Percentiles rank a stretch among this genome's conserved stretches.
Evolutionary conservation across 139 green algal genomes (phyloP).

Genomic region (Micromonas pusilla): DNA sequence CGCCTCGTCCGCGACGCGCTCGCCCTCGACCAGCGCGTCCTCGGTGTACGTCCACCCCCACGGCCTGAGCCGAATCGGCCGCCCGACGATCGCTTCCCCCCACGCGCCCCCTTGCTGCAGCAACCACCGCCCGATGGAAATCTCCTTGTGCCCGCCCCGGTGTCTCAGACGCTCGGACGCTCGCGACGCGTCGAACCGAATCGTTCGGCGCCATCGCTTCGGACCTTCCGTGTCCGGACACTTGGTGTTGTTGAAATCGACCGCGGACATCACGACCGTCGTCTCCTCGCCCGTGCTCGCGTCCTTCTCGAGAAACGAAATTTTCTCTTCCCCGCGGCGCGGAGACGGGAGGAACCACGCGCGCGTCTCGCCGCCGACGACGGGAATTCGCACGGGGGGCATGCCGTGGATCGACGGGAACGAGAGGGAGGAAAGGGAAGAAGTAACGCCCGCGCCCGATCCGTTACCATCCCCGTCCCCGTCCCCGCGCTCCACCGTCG

Average conservation of each 20-base stretch:
- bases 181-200: background rate
- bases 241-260: background rate
- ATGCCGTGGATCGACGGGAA: background rate
- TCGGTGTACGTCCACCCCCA: background rate
- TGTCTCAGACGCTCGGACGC: background rate
- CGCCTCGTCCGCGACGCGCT: background rate
- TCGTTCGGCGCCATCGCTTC: background rate
- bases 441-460: too few species aligned
- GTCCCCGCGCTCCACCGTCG: background rate
- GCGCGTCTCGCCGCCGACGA: background rate
- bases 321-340: too few species aligned
- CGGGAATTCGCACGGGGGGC: background rate
- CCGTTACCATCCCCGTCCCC: background rate
- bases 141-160: background rate
- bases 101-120: background rate
- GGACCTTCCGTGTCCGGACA: background rate
- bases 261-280: background rate
- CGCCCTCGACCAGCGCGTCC: background rate
- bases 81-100: slow-evolving; percentile 1
- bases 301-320: too few species aligned
- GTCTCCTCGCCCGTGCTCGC: background rate
- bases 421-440: too few species aligned
- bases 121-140: background rate
- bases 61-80: background rate
- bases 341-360: background rate